Conservation (phyloP, 805 yeast species). For the Zygosaccharomyces bisporus region DNA sequence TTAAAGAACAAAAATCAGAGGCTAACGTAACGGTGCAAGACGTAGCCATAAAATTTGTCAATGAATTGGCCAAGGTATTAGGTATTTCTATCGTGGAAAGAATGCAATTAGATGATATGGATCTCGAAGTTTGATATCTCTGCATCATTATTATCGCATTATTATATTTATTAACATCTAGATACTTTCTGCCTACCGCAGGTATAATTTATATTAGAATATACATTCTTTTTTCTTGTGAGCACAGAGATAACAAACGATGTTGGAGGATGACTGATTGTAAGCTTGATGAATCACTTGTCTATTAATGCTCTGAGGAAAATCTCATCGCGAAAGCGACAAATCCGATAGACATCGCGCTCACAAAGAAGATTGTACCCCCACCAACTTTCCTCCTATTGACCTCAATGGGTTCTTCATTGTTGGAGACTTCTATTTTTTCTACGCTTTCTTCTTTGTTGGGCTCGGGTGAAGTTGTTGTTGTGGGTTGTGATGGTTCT, state of each 20-base stretch:
- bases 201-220: conserved; percentile 2
- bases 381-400: conserved; percentile 11
- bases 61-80: conserved; percentile 41
- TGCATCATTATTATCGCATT: not conserved
- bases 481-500: conserved; percentile 8
- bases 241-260: conserved; percentile 3
- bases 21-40: conserved; percentile 30
- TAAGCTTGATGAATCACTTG: not conserved
- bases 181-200: conserved; percentile 1
- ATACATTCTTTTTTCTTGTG: conserved; percentile 6
- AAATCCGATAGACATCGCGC: conserved; percentile 18
- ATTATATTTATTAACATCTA: conserved; percentile 2
- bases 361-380: conserved; percentile 13
- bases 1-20: conserved; percentile 35
- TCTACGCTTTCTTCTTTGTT: conserved; percentile 2
- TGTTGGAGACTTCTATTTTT: conserved; percentile 4
- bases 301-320: conserved; percentile 14
- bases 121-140: conserved; percentile 10
- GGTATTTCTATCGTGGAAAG: conserved; percentile 40
- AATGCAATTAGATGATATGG: conserved; percentile 36
- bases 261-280: not conserved
- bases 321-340: conserved; percentile 21
- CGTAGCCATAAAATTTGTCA: conserved; percentile 44
- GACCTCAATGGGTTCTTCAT: conserved; percentile 7
- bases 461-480: conserved; percentile 5